Evolutionary conservation across 495 filamentous ascomycete genomes (phyloP).

Genomic region (Xylaria castorea): DNA sequence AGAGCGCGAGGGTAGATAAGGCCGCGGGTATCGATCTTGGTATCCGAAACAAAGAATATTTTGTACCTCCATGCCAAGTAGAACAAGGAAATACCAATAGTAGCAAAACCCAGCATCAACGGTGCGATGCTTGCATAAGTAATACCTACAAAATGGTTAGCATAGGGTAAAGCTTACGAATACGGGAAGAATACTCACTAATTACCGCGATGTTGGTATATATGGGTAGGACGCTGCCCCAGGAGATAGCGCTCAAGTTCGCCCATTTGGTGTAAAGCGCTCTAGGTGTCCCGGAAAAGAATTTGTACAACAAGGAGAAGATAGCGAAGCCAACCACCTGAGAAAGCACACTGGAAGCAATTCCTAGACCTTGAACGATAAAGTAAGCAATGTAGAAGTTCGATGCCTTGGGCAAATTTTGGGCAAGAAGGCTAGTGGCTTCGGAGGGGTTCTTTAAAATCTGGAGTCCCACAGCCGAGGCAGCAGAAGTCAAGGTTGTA

Average conservation of each 20-base stretch:
- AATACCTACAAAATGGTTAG: constrained; percentile 61
- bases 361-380: constrained; percentile 88
- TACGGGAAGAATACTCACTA: constrained; percentile 54
- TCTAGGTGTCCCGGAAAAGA: constrained; percentile 62
- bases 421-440: constrained; percentile 70
- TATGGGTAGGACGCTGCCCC: constrained; percentile 88
- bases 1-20: constrained; percentile 86
- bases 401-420: constrained; percentile 77
- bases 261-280: constrained; percentile 67
- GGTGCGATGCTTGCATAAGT: constrained; percentile 92
- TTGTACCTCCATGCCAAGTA: constrained; percentile 97
- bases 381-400: constrained; percentile 98
- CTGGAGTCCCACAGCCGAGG: constrained; percentile 65
- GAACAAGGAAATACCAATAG: constrained; percentile 82
- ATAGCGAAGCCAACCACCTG: constrained; percentile 80
- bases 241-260: constrained; percentile 68
- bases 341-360: constrained; percentile 75
- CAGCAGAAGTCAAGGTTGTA: constrained; percentile 77
- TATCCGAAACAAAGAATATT: constrained; percentile 87
- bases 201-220: constrained; percentile 88
- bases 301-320: constrained; percentile 77
- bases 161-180: constrained; percentile 2
- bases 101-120: constrained; percentile 84
- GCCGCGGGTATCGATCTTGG: constrained; percentile 87
- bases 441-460: constrained; percentile 69